These are phyloP conservation scores for Rhododendron ferrugineum DNA, from an alignment of 148 eudicot genomes.

Conservation along the genomic window DNA sequence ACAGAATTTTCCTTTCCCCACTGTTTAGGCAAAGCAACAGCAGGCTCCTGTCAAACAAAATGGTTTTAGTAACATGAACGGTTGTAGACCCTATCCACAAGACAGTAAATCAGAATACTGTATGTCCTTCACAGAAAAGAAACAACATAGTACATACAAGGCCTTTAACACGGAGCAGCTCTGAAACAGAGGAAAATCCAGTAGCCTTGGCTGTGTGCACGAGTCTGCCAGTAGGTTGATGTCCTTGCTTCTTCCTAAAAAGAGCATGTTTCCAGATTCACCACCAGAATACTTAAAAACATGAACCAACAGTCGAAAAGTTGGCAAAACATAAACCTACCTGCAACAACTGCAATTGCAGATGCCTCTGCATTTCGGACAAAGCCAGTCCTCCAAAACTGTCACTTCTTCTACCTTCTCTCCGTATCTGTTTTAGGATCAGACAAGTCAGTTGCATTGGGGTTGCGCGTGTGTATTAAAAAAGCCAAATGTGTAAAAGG, in stretches of 20 bases:
- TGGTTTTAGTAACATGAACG: neutral
- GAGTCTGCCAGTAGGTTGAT: slow-evolving; percentile 75
- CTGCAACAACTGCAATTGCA: slow-evolving; percentile 95
- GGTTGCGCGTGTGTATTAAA: neutral
- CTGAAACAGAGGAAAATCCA: slow-evolving; percentile 88
- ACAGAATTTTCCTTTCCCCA: slow-evolving; percentile 50
- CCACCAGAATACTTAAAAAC: slow-evolving; percentile 4
- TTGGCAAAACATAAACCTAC: slow-evolving; percentile 26
- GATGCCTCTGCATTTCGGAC: slow-evolving; percentile 85
- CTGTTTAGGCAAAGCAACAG: slow-evolving; percentile 36
- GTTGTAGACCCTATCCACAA: neutral
- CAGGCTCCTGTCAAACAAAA: slow-evolving; percentile 29
- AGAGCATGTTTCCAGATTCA: neutral
- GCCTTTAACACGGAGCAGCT: slow-evolving; percentile 55
- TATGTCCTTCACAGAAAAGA: neutral
- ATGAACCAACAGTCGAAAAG: neutral
- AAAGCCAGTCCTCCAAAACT: slow-evolving; percentile 54
- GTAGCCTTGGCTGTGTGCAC: slow-evolving; percentile 66
- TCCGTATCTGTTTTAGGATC: slow-evolving; percentile 53
- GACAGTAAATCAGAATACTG: neutral
- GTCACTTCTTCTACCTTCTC: slow-evolving; percentile 71
- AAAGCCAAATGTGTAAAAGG: neutral
- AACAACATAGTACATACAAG: slow-evolving; percentile 20
- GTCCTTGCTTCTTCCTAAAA: slow-evolving; percentile 76
- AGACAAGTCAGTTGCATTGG: neutral